phyloP scores from a whole-genome alignment of 2,329 filamentous ascomycete genomes.

The Verticillium isaacii region DNA sequence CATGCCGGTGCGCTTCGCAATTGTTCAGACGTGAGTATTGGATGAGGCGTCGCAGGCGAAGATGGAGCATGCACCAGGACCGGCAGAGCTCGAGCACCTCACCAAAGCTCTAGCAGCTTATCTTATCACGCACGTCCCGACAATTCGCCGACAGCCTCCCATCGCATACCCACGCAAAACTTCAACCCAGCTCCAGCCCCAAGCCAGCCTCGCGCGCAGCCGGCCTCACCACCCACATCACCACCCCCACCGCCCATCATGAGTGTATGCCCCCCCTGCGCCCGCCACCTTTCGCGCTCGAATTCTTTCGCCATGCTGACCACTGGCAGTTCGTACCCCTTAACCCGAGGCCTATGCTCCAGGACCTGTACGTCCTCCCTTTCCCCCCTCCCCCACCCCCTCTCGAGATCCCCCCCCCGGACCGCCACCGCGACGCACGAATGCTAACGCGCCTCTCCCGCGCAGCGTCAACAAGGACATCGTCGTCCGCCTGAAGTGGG shows the following conservation, averaged over 20 bases:
- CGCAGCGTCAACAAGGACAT: conserved; percentile 81
- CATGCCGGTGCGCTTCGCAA: background rate
- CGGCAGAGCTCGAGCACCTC: background rate
- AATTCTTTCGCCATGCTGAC: background rate
- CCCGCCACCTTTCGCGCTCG: background rate
- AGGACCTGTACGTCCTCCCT: conserved; percentile 66
- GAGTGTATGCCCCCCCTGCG: conserved; percentile 21
- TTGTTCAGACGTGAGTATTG: too few species aligned
- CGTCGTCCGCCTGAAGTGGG: conserved; percentile 94
- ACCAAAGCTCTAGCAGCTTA: background rate
- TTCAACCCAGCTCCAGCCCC: background rate
- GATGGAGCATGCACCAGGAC: too few species aligned
- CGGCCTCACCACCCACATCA: conserved; percentile 1
- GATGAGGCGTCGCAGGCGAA: too few species aligned
- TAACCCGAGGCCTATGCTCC: conserved; percentile 95
- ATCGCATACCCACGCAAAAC: background rate
- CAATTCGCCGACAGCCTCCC: background rate
- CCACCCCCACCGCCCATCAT: conserved; percentile 20
- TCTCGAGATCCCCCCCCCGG: background rate
- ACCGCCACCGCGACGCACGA: background rate
- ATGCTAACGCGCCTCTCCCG: background rate
- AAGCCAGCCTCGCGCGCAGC: background rate
- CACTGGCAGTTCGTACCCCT: conserved; percentile 72
- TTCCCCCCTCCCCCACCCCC: conserved; percentile 2
- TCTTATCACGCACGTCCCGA: background rate